Evolutionary conservation across 805 yeast genomes (phyloP).

Genomic region (Lipomyces chichibuensis): DNA sequence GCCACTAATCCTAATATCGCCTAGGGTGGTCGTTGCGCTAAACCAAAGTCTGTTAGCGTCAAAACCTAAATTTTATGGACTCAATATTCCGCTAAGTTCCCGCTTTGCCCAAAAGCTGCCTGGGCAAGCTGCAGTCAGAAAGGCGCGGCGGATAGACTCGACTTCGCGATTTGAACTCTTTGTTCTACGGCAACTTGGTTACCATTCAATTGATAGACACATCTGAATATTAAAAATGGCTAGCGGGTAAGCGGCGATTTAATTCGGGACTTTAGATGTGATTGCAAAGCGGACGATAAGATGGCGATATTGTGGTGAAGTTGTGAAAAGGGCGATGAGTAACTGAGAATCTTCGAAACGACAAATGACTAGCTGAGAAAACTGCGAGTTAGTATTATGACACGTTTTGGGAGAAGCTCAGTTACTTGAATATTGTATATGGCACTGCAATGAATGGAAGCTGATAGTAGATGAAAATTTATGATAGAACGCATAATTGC

Average conservation of each 20-base stretch:
- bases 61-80: background rate
- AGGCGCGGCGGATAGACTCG: background rate
- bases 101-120: background rate
- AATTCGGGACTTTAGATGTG: background rate
- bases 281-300: background rate
- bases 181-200: no score
- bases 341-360: background rate
- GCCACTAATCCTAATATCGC: background rate
- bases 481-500: background rate
- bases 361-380: background rate
- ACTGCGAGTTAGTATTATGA: background rate
- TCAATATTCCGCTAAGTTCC: no score
- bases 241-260: conserved; percentile 13
- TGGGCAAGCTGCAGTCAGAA: background rate
- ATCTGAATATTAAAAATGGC: conserved; percentile 8
- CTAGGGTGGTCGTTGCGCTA: background rate
- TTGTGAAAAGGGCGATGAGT: background rate
- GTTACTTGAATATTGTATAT: background rate
- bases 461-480: background rate
- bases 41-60: background rate
- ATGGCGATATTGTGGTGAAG: background rate
- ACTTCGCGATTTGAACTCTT: background rate
- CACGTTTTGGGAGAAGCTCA: background rate
- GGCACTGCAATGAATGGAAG: background rate
- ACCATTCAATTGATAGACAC: background rate